Evolutionary conservation across 805 yeast species (phyloP).

Genomic region (Starmerella davenportii): DNA sequence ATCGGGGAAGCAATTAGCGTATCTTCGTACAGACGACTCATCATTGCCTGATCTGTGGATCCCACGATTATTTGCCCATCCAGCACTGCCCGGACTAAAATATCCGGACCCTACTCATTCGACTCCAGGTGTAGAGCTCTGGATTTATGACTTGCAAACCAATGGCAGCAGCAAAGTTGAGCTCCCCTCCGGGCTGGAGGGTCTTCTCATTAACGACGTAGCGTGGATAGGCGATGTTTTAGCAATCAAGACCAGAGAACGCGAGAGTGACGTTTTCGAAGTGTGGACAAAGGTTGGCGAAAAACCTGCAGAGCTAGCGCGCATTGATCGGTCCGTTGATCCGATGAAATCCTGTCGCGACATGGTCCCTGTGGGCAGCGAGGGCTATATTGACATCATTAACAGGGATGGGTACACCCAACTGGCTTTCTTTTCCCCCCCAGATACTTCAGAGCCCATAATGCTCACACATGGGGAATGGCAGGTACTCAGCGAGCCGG

Average conservation of each 20-base stretch:
- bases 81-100: conserved; percentile 42
- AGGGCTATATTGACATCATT: conserved; percentile 66
- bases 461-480: conserved; percentile 61
- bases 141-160: conserved; percentile 28
- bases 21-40: conserved; percentile 54
- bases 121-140: conserved; percentile 48
- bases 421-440: conserved; percentile 69
- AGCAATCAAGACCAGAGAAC: conserved; percentile 40
- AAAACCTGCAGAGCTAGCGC: no score
- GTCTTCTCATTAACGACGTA: conserved; percentile 47
- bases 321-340: no score
- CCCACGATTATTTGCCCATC: conserved; percentile 36
- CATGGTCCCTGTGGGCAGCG: conserved; percentile 32
- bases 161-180: conserved; percentile 1
- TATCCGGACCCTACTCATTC: conserved; percentile 73
- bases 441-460: conserved; percentile 33
- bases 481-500: conserved; percentile 71
- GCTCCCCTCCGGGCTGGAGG: conserved; percentile 10
- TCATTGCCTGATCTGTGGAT: conserved; percentile 53
- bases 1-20: conserved; percentile 43
- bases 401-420: conserved; percentile 40
- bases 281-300: no score
- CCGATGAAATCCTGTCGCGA: no score
- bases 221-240: conserved; percentile 46
- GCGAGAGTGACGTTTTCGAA: conserved; percentile 47